These are phyloP conservation scores for Moringa oleifera DNA, from an alignment of 345 rosid genomes.

Conservation along the genomic window DNA sequence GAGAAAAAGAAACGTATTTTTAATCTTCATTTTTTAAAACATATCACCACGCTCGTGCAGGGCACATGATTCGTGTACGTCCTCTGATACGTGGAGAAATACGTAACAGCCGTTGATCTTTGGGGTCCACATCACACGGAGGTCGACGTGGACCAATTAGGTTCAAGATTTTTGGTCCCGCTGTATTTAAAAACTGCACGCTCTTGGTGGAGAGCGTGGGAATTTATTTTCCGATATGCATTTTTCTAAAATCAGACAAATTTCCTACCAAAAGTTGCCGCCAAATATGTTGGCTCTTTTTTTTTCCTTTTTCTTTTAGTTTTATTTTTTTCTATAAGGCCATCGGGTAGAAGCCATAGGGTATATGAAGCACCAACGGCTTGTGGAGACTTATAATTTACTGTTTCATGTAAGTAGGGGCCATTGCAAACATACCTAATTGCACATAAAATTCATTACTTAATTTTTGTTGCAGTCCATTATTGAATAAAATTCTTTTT, in stretches of 20 bases:
- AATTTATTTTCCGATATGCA: neutral
- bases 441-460: too few relatives aligned
- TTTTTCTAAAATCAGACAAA: neutral
- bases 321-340: too few relatives aligned
- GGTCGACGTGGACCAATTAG: neutral
- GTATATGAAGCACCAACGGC: too few relatives aligned
- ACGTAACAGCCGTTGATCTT: slow-evolving; percentile 8
- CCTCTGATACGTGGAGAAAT: neutral
- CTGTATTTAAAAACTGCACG: neutral
- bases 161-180: slow-evolving; percentile 3
- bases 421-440: too few relatives aligned
- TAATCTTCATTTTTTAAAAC: neutral
- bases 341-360: too few relatives aligned
- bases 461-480: too few relatives aligned
- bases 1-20: neutral
- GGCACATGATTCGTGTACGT: slow-evolving; percentile 1
- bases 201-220: neutral
- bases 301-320: too few relatives aligned
- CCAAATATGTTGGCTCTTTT: slow-evolving; percentile 13
- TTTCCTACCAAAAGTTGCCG: slow-evolving; percentile 19
- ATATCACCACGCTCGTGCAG: slow-evolving; percentile 3
- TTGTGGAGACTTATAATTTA: too few relatives aligned
- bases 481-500: too few relatives aligned
- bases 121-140: neutral
- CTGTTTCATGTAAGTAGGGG: too few relatives aligned